phyloP scores from a whole-genome alignment of 1,284 basidiomycete genomes.

The Malassezia globosa region DNA sequence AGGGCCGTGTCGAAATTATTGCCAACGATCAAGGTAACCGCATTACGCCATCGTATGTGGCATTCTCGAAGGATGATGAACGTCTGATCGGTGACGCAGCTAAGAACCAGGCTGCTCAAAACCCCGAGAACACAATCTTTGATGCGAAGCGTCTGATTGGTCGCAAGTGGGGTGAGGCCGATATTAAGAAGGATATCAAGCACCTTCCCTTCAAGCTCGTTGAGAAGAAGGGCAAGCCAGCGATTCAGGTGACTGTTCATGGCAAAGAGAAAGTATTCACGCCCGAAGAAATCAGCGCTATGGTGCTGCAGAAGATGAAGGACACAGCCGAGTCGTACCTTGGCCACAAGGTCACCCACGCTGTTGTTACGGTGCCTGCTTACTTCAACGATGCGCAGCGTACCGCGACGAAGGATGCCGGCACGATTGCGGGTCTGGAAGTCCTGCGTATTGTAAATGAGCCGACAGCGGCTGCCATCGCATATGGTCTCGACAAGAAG shows the following conservation, averaged over 20 bases:
- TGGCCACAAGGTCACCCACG: conserved; percentile 84
- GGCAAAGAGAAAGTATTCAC: conserved; percentile 45
- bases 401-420: conserved; percentile 96
- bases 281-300: conserved; percentile 80
- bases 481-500: conserved; percentile 92
- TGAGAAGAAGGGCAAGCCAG: conserved; percentile 46
- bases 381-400: conserved; percentile 91
- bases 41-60: conserved; percentile 48
- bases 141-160: conserved; percentile 92
- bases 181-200: conserved; percentile 49
- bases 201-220: conserved; percentile 50
- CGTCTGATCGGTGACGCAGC: conserved; percentile 61
- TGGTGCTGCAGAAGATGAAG: conserved; percentile 97
- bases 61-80: conserved; percentile 56
- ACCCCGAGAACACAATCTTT: conserved; percentile 80
- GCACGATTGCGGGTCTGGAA: conserved; percentile 86
- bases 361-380: conserved; percentile 94
- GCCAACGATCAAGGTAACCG: conserved; percentile 51
- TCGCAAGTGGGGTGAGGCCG: conserved; percentile 51
- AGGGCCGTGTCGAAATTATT: conserved; percentile 49
- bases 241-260: conserved; percentile 41
- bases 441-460: conserved; percentile 98
- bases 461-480: conserved; percentile 86
- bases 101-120: conserved; percentile 58
- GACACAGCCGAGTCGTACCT: conserved; percentile 98